Evolutionary conservation across 2,329 filamentous ascomycete genomes (phyloP), one percentile per base, ranked within the genome.

Genomic region (Cryphonectria radicalis): DNA sequence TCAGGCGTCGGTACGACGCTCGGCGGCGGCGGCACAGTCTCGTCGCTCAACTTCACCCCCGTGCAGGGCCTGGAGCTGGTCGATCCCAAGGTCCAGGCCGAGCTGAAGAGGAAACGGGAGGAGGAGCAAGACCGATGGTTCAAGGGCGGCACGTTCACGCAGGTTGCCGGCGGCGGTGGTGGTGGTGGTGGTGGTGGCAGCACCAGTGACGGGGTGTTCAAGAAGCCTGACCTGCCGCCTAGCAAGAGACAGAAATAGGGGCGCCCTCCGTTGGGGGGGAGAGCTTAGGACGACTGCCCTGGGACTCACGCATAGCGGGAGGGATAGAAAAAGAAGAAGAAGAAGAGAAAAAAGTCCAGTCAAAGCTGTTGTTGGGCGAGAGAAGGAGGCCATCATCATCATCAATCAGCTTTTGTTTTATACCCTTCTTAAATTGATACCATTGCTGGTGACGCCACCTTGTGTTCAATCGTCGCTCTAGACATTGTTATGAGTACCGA

Each of bases 71-170:
- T 99, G 55, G 95, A 99, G 83, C 88, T 99, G 17, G 95, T 98
- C 8, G 95, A 98, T 80, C 96, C 96, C 32, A 97, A 96, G 84
- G 89, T 93, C 70, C 91, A 94, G 76, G 93, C 93, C 10, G 94
- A 98, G 83, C 88, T 97, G 80, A 94, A 88, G 78, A 88, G 94
- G 76, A 98, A 98, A 85, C 87, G 94, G 74, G 97, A 97, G 80
- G 95, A 94, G 0, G 96, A 98, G 74, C 94, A 97, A 79, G 95
- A 98, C 79, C 87, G 94, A 53, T 99, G 94, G 92, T 99, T 99
- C 85, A 97, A 96, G 81, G 93, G 94, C 63, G 96, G 96, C n/a
- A 95, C 93, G 0, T 99, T 99, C 78, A 98, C 96, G 11, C 95
- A 98, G 80, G 88, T 97, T 70, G 90, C 90, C 13, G 83, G 84